phyloP scores from a whole-genome alignment of 2,329 filamentous ascomycete genomes.

The Pseudonectria buxi region DNA sequence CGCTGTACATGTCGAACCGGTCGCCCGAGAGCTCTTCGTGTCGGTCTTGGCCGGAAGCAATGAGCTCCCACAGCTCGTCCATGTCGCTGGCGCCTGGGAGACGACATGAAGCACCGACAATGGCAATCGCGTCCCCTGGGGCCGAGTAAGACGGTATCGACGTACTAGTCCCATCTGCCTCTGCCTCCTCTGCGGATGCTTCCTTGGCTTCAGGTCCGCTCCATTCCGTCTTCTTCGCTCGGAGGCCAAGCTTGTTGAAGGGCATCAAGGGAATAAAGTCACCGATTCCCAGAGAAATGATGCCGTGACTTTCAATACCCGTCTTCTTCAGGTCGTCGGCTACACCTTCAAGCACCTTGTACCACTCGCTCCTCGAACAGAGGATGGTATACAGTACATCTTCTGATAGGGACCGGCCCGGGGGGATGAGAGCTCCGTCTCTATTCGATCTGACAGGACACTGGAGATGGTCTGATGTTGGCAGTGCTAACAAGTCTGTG shows the following conservation, averaged over 20 bases:
- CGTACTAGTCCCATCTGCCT: too few relatives aligned
- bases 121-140: not conserved
- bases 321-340: not conserved
- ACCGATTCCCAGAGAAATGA: not conserved
- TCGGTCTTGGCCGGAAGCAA: not conserved
- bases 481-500: not conserved
- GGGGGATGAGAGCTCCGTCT: not conserved
- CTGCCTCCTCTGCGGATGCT: too few relatives aligned
- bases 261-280: not conserved
- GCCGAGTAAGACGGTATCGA: not conserved
- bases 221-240: not conserved
- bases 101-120: slow-evolving; percentile 1
- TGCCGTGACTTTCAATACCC: not conserved
- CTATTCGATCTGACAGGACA: not conserved
- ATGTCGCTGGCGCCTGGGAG: not conserved
- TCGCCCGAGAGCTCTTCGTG: not conserved
- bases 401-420: not conserved
- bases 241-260: not conserved
- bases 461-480: not conserved
- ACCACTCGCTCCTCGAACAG: slow-evolving; percentile 1
- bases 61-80: not conserved
- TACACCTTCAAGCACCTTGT: not conserved
- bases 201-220: too few relatives aligned
- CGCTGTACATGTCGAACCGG: not conserved
- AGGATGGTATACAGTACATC: not conserved